Conservation (phyloP, 805 yeast species). For the Candida taoyuanica region DNA sequence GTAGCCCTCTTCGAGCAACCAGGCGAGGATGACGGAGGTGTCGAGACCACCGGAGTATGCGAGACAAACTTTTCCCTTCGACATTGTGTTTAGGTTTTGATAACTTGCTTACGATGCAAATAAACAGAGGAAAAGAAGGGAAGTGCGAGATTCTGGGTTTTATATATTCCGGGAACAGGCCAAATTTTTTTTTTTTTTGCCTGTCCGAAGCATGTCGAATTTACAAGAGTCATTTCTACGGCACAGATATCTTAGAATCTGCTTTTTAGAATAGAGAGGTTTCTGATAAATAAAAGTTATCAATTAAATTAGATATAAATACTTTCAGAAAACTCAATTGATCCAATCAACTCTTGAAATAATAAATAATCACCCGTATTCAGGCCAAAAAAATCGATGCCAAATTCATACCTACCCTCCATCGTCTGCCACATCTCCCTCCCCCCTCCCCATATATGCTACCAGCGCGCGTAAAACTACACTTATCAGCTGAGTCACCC, state of each 20-base stretch:
- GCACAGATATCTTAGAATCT: background rate
- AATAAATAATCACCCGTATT: too few species aligned
- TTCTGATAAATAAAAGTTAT: background rate
- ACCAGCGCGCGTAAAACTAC: too few species aligned
- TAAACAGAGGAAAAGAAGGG: background rate
- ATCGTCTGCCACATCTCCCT: too few species aligned
- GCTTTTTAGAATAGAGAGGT: background rate
- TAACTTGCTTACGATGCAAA: too few species aligned
- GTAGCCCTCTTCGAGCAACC: slow-evolving; percentile 97
- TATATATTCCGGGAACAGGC: background rate
- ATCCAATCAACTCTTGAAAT: too few species aligned
- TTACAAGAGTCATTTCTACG: slow-evolving; percentile 1
- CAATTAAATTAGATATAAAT: background rate
- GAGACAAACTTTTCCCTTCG: slow-evolving; percentile 97
- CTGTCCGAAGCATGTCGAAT: background rate
- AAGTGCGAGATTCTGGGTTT: background rate
- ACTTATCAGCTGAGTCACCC: too few species aligned
- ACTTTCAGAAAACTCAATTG: background rate
- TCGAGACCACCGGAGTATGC: slow-evolving; percentile 99
- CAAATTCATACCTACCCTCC: background rate
- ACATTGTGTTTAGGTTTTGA: slow-evolving; percentile 43
- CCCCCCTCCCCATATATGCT: too few species aligned
- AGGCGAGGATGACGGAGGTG: slow-evolving; percentile 95
- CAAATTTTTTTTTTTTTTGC: slow-evolving; percentile 1
- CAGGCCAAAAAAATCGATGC: too few species aligned